These are phyloP conservation scores for Eucalyptus virginea DNA, from an alignment of 345 rosid genomes.

Conservation along the genomic window DNA sequence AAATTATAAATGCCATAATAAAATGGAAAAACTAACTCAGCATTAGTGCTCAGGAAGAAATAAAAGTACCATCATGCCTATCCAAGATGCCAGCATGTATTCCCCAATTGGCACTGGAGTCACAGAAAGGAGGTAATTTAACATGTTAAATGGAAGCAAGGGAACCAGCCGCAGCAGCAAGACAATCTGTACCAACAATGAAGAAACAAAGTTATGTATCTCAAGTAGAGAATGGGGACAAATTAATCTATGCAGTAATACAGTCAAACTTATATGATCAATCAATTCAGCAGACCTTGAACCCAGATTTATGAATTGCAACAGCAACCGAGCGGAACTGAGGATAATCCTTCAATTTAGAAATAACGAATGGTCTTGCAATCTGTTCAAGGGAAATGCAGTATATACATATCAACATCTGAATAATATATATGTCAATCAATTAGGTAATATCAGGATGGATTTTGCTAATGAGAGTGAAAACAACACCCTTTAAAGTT, in stretches of 20 bases:
- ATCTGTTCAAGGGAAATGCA: neutral
- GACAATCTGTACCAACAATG: slow-evolving; percentile 11
- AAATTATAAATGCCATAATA: neutral
- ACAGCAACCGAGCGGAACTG: slow-evolving; percentile 81
- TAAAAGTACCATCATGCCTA: slow-evolving; percentile 91
- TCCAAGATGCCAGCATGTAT: slow-evolving; percentile 95
- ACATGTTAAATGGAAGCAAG: slow-evolving; percentile 81
- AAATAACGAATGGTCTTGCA: slow-evolving; percentile 47
- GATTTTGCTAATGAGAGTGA: neutral
- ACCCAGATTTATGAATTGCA: slow-evolving; percentile 82
- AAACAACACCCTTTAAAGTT: neutral
- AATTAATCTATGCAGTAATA: neutral
- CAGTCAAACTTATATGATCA: neutral
- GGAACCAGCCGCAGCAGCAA: slow-evolving; percentile 98
- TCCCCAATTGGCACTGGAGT: slow-evolving; percentile 75
- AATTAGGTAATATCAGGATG: neutral
- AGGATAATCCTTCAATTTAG: slow-evolving; percentile 91
- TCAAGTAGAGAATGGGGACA: neutral
- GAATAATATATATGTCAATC: neutral
- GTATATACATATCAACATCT: neutral
- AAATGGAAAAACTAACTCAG: neutral
- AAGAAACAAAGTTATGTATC: neutral
- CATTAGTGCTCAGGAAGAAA: neutral
- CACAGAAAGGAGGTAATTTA: slow-evolving; percentile 93
- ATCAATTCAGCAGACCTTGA: slow-evolving; percentile 53